A percentile compares a stretch with the other conserved stretches of the same genome.
These are phyloP conservation scores for Hyphodiscus sp. DNA, from an alignment of 2,329 filamentous ascomycete species.

Conservation along the genomic window DNA sequence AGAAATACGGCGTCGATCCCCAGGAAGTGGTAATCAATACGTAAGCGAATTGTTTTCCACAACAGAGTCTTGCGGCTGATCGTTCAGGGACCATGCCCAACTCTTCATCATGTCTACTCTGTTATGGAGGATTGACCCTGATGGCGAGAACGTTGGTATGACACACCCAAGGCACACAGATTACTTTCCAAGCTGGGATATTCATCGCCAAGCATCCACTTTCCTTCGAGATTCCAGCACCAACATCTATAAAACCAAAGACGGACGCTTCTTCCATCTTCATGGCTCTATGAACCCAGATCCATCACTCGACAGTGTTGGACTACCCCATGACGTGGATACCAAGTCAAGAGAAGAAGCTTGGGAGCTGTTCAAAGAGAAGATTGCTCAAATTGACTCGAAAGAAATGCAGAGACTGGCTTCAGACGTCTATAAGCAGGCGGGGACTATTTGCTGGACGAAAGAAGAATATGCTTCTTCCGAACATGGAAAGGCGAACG, in stretches of 20 bases:
- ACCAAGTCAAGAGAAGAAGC: conserved; percentile 26
- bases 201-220: conserved; percentile 28
- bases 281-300: conserved; percentile 43
- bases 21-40: conserved; percentile 40
- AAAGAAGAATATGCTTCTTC: conserved; percentile 24
- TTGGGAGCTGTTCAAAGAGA: conserved; percentile 26
- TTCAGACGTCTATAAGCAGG: conserved; percentile 12
- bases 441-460: conserved; percentile 14
- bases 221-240: conserved; percentile 19
- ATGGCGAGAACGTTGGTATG: neutral
- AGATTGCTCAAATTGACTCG: conserved; percentile 2
- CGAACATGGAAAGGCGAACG: conserved; percentile 37
- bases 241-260: conserved; percentile 42
- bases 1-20: conserved; percentile 38
- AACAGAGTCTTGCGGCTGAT: no score
- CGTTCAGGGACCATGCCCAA: conserved; percentile 33
- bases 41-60: no score
- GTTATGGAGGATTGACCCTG: neutral
- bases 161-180: neutral
- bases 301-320: conserved; percentile 33
- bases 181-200: conserved; percentile 23
- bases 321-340: conserved; percentile 29
- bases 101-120: conserved; percentile 27
- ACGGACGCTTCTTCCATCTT: conserved; percentile 40
- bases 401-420: conserved; percentile 8